Conservation (phyloP, 306 rosid genomes). For the Gleditsia sinensis region DNA sequence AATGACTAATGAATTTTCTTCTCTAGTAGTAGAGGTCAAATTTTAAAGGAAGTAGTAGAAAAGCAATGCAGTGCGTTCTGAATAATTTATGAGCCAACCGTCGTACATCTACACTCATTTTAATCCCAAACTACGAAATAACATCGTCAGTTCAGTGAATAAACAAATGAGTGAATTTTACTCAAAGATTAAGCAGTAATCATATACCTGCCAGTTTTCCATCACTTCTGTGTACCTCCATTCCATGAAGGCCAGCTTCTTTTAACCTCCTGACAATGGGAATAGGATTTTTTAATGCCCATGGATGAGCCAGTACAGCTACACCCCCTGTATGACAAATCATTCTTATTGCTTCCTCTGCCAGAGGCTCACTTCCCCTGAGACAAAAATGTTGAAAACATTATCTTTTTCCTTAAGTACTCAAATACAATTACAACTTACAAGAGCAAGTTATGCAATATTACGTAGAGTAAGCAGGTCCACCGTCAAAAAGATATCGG, state of each 20-base stretch:
- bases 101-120: conserved; percentile 1
- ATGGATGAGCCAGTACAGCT: conserved; percentile 96
- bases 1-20: conserved; percentile 1
- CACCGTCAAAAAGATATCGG: conserved; percentile 88
- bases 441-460: conserved; percentile 36
- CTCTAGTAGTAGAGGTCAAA: not conserved
- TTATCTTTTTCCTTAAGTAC: conserved; percentile 3
- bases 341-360: conserved; percentile 77
- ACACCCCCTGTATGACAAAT: conserved; percentile 88
- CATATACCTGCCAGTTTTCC: conserved; percentile 82
- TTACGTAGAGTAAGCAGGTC: conserved; percentile 96
- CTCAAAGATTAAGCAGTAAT: not conserved
- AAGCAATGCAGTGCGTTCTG: not conserved
- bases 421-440: conserved; percentile 14
- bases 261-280: conserved; percentile 67
- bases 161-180: conserved; percentile 4
- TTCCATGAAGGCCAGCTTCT: conserved; percentile 98
- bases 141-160: not conserved
- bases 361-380: conserved; percentile 95
- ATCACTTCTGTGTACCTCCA: conserved; percentile 90
- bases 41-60: not conserved
- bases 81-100: not conserved
- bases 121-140: conserved; percentile 19
- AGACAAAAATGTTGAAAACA: conserved; percentile 32
- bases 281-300: conserved; percentile 85